Evolutionary conservation across 2,329 filamentous ascomycete genomes (phyloP).

Genomic region (Orbilia oligospora): DNA sequence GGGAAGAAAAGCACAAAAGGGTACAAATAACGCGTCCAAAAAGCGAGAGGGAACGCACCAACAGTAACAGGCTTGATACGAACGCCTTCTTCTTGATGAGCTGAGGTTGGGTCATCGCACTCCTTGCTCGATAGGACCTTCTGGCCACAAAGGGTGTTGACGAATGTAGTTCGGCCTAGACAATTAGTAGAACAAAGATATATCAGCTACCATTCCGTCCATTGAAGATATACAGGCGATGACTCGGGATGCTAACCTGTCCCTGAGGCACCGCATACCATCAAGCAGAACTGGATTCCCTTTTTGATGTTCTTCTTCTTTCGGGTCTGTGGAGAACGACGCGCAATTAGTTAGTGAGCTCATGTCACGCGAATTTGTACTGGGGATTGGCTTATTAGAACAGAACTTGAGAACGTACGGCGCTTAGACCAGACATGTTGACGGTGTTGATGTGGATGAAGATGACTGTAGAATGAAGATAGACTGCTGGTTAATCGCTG

Average conservation of each 20-base stretch:
- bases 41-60: constrained; percentile 73
- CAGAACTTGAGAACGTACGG: constrained; percentile 63
- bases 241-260: constrained; percentile 77
- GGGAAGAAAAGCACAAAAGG: constrained; percentile 43
- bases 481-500: constrained; percentile 48
- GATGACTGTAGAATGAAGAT: constrained; percentile 23
- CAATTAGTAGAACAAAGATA: constrained; percentile 42
- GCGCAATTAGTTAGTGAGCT: constrained; percentile 63
- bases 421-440: constrained; percentile 59
- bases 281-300: constrained; percentile 99
- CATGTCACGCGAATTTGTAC: constrained; percentile 62
- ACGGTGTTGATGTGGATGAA: constrained; percentile 42
- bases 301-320: constrained; percentile 99
- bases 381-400: constrained; percentile 63
- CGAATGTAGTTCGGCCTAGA: constrained; percentile 94
- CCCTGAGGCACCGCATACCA: constrained; percentile 99
- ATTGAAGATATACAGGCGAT: constrained; percentile 13
- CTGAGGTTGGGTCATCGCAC: constrained; percentile 87
- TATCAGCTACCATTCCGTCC: constrained; percentile 38
- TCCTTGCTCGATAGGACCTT: constrained; percentile 92
- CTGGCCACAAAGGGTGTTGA: constrained; percentile 99
- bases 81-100: constrained; percentile 95
- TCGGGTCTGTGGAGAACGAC: constrained; percentile 83
- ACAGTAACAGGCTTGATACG: constrained; percentile 99
- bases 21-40: constrained; percentile 44